Conservation (phyloP, 1,284 basidiomycete genomes). For the Ustilago hordei region DNA sequence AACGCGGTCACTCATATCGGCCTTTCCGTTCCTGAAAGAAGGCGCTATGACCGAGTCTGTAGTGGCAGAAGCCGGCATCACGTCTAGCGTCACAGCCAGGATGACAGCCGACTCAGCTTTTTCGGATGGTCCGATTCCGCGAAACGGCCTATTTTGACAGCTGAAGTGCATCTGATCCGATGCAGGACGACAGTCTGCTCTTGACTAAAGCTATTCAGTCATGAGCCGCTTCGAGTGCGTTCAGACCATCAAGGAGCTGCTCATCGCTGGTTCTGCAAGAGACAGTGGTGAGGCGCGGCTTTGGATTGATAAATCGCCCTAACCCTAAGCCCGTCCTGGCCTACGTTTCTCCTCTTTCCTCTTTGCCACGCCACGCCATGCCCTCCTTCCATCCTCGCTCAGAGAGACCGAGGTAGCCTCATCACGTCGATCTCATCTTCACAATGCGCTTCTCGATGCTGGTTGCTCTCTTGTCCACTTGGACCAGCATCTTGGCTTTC, state of each 20-base stretch:
- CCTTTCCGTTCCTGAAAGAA: slow-evolving; percentile 16
- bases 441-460: neutral
- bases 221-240: neutral
- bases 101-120: neutral
- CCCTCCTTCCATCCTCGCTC: neutral
- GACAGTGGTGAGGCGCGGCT: neutral
- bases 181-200: neutral
- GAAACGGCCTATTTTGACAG: neutral
- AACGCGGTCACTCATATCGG: neutral
- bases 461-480: neutral
- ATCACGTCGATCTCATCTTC: neutral
- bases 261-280: neutral
- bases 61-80: neutral
- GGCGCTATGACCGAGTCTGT: neutral
- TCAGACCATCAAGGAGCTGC: neutral
- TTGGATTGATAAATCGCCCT: neutral
- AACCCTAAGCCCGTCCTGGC: too few species aligned
- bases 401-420: neutral
- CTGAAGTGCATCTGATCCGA: neutral
- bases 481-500: neutral
- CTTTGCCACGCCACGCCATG: neutral
- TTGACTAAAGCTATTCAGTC: neutral
- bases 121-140: neutral
- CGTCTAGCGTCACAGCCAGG: neutral
- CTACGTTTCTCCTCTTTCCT: neutral